A percentile compares a stretch with the other conserved stretches of the same genome.
These are phyloP conservation scores for Plasmodium gonderi DNA, from an alignment of 169 alveolate species.

Conservation along the genomic window DNA sequence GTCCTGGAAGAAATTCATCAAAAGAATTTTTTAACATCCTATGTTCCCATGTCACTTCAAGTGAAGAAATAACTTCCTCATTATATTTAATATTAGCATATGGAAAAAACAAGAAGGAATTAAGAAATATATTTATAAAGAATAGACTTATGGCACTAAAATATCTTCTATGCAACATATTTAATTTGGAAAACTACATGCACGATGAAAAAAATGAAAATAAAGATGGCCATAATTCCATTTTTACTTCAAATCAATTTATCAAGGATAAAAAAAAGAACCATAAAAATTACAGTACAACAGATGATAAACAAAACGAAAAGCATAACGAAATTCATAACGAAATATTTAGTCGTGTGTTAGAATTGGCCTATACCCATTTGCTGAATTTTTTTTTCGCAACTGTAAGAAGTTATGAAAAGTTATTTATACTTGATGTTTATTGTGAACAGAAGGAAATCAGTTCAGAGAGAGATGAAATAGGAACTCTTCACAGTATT, in stretches of 20 bases:
- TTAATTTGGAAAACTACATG: slow-evolving; percentile 5
- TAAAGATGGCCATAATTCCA: not conserved
- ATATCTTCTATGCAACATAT: slow-evolving; percentile 20
- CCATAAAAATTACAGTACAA: not conserved
- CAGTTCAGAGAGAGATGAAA: not conserved
- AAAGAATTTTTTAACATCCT: slow-evolving; percentile 21
- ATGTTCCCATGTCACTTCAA: slow-evolving; percentile 3
- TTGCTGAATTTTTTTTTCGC: slow-evolving; percentile 21
- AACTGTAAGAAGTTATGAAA: slow-evolving; percentile 13
- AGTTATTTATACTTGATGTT: slow-evolving; percentile 4
- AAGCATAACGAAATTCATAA: not conserved
- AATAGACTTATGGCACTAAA: slow-evolving; percentile 37
- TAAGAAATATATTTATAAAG: slow-evolving; percentile 30
- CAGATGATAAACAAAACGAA: not conserved
- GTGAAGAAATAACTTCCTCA: slow-evolving; percentile 3
- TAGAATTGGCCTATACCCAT: slow-evolving; percentile 13
- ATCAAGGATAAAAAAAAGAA: not conserved
- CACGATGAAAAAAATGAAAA: not conserved
- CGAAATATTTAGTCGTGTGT: not conserved
- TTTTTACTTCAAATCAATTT: not conserved
- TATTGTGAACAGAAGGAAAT: not conserved
- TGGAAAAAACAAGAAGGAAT: slow-evolving; percentile 18
- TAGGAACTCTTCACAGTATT: not conserved
- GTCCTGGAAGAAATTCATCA: not conserved
- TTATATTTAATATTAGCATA: slow-evolving; percentile 16